phyloP scores from a whole-genome alignment of 73 alveolate genomes.

The Paramecium bursaria region DNA sequence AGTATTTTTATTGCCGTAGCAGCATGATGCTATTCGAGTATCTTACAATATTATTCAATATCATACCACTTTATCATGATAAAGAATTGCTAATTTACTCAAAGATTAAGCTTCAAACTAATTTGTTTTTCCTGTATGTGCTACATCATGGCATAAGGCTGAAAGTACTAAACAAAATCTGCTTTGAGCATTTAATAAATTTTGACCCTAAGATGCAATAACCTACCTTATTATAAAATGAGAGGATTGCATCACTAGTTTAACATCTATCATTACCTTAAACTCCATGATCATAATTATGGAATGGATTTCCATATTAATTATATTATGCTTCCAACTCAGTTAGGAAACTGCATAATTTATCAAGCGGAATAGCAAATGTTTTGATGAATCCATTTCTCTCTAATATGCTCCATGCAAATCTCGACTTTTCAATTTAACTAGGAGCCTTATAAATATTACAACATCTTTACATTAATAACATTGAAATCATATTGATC shows the following conservation, averaged over 20 bases:
- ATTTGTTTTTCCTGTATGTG: conserved; percentile 69
- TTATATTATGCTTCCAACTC: conserved; percentile 49
- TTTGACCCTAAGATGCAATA: background rate
- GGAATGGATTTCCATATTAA: conserved; percentile 59
- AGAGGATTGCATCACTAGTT: conserved; percentile 53
- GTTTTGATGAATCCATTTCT: conserved; percentile 41
- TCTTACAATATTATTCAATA: background rate
- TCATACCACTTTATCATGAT: conserved; percentile 69
- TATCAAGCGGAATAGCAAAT: conserved; percentile 63
- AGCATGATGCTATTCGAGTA: conserved; percentile 66
- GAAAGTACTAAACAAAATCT: conserved; percentile 60
- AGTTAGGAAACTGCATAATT: conserved; percentile 30
- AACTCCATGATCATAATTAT: conserved; percentile 68
- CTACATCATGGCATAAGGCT: conserved; percentile 72
- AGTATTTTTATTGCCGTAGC: conserved; percentile 66
- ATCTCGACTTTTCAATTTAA: conserved; percentile 41
- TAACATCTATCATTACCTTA: conserved; percentile 15
- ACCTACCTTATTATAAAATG: background rate
- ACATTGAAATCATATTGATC: conserved; percentile 5
- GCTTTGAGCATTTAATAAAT: background rate
- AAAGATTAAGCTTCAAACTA: conserved; percentile 48
- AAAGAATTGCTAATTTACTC: conserved; percentile 58
- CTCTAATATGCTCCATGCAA: conserved; percentile 46
- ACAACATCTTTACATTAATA: background rate
- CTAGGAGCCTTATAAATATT: background rate